Evolutionary conservation across 2,329 filamentous ascomycete species (phyloP).

Genomic region (Fusarium buxicola): DNA sequence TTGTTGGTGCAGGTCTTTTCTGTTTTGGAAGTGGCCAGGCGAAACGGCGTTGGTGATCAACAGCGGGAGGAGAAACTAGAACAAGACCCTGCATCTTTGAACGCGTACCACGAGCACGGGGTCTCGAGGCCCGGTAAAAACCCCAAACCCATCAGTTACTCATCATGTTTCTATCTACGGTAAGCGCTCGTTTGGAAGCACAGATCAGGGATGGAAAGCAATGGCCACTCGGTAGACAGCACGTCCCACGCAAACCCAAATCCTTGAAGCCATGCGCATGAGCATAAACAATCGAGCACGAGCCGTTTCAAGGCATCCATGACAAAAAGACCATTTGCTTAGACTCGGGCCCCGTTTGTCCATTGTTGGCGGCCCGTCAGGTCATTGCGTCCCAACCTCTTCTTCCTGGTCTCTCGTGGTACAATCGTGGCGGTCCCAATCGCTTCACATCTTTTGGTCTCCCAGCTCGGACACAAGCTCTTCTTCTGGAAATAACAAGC

Average conservation of each 20-base stretch:
- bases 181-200: conserved; percentile 18
- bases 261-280: background rate
- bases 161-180: background rate
- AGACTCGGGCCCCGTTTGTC: conserved; percentile 1
- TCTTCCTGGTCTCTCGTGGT: background rate
- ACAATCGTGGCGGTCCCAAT: conserved; percentile 22
- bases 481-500: too few species aligned
- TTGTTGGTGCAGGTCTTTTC: background rate
- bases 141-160: conserved; percentile 14
- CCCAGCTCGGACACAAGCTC: background rate
- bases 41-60: background rate
- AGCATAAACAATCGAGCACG: conserved; percentile 11
- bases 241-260: background rate
- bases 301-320: conserved; percentile 7
- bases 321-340: background rate
- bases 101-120: conserved; percentile 21
- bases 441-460: background rate
- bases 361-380: conserved; percentile 15
- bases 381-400: conserved; percentile 2
- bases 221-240: background rate
- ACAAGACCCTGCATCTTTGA: conserved; percentile 27
- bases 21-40: background rate
- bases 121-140: conserved; percentile 16
- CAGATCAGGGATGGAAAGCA: background rate
- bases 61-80: background rate